Conservation (phyloP, 2,329 filamentous ascomycete species). For the Colletotrichum kahawae region DNA sequence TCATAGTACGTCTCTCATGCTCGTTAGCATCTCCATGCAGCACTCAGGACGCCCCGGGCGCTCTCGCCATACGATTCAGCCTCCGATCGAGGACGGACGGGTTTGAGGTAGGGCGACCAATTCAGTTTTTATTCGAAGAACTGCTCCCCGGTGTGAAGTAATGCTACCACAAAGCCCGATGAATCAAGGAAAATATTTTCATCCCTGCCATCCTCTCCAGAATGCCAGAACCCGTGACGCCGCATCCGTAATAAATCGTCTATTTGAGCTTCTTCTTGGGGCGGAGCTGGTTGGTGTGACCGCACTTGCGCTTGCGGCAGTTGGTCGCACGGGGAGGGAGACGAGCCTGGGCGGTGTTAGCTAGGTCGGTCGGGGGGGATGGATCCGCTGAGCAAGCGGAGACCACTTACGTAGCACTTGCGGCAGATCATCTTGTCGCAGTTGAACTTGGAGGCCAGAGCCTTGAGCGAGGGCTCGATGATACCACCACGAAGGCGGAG, state of each 20-base stretch:
- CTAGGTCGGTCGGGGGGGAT: background rate
- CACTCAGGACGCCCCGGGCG: constrained; percentile 20
- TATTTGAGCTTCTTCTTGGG: constrained; percentile 99
- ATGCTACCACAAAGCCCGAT: constrained; percentile 47
- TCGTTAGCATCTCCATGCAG: constrained; percentile 14
- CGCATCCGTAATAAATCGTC: constrained; percentile 47
- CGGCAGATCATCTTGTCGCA: constrained; percentile 99
- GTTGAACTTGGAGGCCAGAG: constrained; percentile 99
- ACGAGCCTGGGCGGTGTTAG: constrained; percentile 60
- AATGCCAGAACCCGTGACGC: constrained; percentile 44
- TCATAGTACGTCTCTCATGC: constrained; percentile 21
- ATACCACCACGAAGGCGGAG: constrained; percentile 99
- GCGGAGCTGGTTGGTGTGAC: constrained; percentile 99
- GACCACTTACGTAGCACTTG: constrained; percentile 93
- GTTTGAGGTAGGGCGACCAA: constrained; percentile 19
- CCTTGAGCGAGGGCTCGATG: constrained; percentile 99
- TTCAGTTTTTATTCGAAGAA: constrained; percentile 23
- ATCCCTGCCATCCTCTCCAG: constrained; percentile 28
- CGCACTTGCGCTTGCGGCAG: constrained; percentile 99
- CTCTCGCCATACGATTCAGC: constrained; percentile 13
- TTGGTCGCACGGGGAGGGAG: constrained; percentile 98
- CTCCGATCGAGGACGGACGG: background rate
- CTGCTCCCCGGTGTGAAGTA: constrained; percentile 23
- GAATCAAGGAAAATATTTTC: constrained; percentile 31
- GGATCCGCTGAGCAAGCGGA: background rate